Percentiles rank a stretch among this genome's conserved stretches.
phyloP scores from a whole-genome alignment of 805 yeast species.

The Tetrapisispora namnaoensis region DNA sequence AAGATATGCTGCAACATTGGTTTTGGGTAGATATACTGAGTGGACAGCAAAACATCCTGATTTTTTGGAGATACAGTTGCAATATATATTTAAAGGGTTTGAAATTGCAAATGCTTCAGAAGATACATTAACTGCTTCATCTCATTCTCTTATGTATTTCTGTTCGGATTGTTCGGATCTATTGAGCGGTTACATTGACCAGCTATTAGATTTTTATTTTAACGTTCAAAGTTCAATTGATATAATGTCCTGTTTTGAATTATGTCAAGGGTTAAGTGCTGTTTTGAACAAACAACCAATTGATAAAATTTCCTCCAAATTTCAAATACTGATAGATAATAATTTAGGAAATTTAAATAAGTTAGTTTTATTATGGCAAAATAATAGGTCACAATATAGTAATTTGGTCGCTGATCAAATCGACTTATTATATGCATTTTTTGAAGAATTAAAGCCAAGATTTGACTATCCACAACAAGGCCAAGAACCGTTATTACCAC shows the following conservation, averaged over 20 bases:
- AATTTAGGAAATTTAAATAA: constrained; percentile 29
- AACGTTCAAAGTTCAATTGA: constrained; percentile 47
- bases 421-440: constrained; percentile 36
- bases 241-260: constrained; percentile 59
- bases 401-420: constrained; percentile 59
- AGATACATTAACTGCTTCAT: constrained; percentile 67
- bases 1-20: constrained; percentile 86
- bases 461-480: constrained; percentile 24
- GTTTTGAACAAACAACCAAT: constrained; percentile 55
- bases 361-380: constrained; percentile 18
- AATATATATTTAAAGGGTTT: constrained; percentile 75
- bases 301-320: constrained; percentile 46
- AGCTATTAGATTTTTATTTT: constrained; percentile 64
- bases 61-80: constrained; percentile 68
- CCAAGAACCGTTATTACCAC: constrained; percentile 23
- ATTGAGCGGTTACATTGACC: constrained; percentile 59
- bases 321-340: constrained; percentile 55
- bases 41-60: constrained; percentile 89
- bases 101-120: constrained; percentile 24
- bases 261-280: constrained; percentile 84
- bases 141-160: constrained; percentile 88
- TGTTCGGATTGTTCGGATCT: constrained; percentile 79
- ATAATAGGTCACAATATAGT: constrained; percentile 26
- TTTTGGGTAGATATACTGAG: constrained; percentile 89
- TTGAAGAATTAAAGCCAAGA: constrained; percentile 26